Conservation (phyloP, 148 eudicot species). For the Euryodendron excelsum region DNA sequence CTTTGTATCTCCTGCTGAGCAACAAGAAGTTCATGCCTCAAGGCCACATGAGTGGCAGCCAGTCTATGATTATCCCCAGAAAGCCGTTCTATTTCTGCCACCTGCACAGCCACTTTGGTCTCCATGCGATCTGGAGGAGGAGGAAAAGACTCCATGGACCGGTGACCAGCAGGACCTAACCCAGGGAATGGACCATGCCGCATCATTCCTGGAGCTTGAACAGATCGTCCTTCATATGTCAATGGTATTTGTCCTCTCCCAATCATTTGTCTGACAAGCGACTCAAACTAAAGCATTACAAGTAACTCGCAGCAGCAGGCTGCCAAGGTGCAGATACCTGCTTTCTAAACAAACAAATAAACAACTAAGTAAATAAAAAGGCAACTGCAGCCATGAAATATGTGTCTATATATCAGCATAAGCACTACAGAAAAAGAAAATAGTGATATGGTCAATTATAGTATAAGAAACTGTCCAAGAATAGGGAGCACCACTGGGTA, state of each 20-base stretch:
- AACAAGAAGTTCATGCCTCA: slow-evolving; percentile 64
- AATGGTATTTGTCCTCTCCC: slow-evolving; percentile 61
- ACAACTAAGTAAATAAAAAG: neutral
- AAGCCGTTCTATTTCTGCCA: slow-evolving; percentile 59
- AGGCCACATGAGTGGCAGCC: slow-evolving; percentile 55
- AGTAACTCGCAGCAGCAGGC: neutral
- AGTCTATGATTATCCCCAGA: slow-evolving; percentile 60
- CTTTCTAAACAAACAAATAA: too few species aligned
- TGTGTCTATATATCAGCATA: neutral
- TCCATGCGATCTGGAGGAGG: slow-evolving; percentile 45
- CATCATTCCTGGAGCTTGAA: slow-evolving; percentile 55
- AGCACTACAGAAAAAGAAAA: neutral
- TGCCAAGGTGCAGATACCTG: slow-evolving; percentile 5
- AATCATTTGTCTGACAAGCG: slow-evolving; percentile 27
- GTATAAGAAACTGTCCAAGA: neutral
- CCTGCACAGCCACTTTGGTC: slow-evolving; percentile 45
- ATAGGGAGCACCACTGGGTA: neutral
- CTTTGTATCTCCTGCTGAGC: slow-evolving; percentile 60
- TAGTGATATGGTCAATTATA: neutral
- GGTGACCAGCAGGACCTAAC: slow-evolving; percentile 34
- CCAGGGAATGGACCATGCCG: slow-evolving; percentile 64
- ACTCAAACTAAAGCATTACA: slow-evolving; percentile 7
- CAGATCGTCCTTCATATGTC: slow-evolving; percentile 31
- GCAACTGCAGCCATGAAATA: neutral
- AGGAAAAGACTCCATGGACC: slow-evolving; percentile 31